Percentiles rank a stretch among this genome's conserved stretches.
Conservation (phyloP, 2,329 filamentous ascomycete genomes). For the Sarocladium strictum region DNA sequence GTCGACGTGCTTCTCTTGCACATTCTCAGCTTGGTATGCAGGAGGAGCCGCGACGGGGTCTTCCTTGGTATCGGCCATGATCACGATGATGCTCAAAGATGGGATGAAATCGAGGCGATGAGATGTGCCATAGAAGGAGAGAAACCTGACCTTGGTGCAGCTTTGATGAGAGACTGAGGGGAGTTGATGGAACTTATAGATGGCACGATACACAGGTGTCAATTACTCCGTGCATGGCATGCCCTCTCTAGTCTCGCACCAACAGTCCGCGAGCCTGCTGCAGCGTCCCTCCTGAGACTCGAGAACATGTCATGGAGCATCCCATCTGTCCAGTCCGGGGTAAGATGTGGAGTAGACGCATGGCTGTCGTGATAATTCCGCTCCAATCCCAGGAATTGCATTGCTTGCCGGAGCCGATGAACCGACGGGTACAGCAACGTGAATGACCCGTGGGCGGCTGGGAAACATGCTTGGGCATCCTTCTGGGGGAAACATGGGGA, state of each 20-base stretch:
- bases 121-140: not conserved
- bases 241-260: not conserved
- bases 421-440: not conserved
- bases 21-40: not conserved
- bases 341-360: not conserved
- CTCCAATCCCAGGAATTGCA: not conserved
- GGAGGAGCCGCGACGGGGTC: not conserved
- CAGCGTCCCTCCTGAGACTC: not conserved
- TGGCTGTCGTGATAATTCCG: not conserved
- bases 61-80: not conserved
- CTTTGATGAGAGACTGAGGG: not conserved
- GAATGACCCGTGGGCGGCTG: not conserved
- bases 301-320: not conserved
- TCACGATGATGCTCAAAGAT: not conserved
- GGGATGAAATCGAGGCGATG: not conserved
- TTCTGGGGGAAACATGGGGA: slow-evolving; percentile 2
- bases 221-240: not conserved
- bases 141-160: not conserved
- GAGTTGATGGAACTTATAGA: slow-evolving; percentile 4
- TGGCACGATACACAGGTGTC: not conserved
- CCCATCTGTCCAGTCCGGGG: not conserved
- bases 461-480: not conserved
- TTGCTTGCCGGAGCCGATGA: not conserved
- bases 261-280: not conserved
- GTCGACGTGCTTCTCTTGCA: not conserved